Evolutionary conservation across 2,329 filamentous ascomycete species (phyloP), one percentile per base, ranked within the genome.

Genomic region (Cercospora sp.): DNA sequence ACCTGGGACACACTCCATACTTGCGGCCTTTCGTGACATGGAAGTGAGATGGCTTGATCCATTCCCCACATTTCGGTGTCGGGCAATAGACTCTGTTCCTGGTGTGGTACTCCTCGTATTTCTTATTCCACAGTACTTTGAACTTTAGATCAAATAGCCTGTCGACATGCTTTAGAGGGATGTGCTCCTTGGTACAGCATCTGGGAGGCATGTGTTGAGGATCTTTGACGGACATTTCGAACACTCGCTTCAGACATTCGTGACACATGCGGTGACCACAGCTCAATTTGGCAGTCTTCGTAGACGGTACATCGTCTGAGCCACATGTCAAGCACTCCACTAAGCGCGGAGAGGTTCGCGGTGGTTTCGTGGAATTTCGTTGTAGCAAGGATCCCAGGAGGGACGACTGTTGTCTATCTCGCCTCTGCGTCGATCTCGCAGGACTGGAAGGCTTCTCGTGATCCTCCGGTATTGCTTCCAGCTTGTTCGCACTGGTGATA

Each of bases 251-350:
- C 48, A 97, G 82, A 78, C 93, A 97, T 7, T 84, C 78, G 71
- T 91, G 85, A 79, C 93, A 97, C 90, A 94, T 93, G 69, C 88
- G 87, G 79, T 97, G 93, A 2, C 88, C 88, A 77, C 93, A 97
- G 72, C 87, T 86, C 40, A 97, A 86, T 77, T 89, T 91, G 42
- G 89, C 89, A 36, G 90, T 86, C 78, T 88, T 89, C 68, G 83
- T 83, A 9, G 85, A 75, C 1, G 89, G 87, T 2, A 91, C 81
- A 69, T 92, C 89, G 70, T 91, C 89, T 45, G 83, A 84, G 75
- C 89, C 81, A 76, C 93, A 97, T 26, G 87, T 87, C 59, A 93
- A 82, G 74, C 93, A 97, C 74, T 90, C 86, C 55, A 90, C 74
- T 2, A 77, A 68, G 28, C 74, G 71, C 20, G 73, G 70, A 18